Evolutionary conservation across 2,329 filamentous ascomycete genomes (phyloP).

Genomic region (Rutstroemia sp.): DNA sequence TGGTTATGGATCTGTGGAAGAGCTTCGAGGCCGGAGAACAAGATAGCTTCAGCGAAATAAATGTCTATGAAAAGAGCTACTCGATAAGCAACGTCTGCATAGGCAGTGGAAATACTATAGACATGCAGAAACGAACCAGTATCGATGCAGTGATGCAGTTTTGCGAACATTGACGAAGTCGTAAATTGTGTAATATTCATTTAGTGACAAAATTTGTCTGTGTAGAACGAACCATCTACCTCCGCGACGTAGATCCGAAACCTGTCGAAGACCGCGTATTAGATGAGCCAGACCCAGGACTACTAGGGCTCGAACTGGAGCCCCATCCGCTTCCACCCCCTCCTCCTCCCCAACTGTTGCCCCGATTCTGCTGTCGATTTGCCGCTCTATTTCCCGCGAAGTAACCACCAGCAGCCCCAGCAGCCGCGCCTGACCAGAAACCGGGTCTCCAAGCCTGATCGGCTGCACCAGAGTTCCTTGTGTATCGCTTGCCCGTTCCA

Average conservation of each 20-base stretch:
- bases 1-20: slow-evolving; percentile 3
- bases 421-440: slow-evolving; percentile 59
- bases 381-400: slow-evolving; percentile 61
- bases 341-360: slow-evolving; percentile 19
- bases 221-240: slow-evolving; percentile 31
- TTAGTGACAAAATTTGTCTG: background rate
- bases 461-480: slow-evolving; percentile 17
- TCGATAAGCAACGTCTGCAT: background rate
- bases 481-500: slow-evolving; percentile 16
- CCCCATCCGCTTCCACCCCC: slow-evolving; percentile 14
- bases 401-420: slow-evolving; percentile 64
- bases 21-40: background rate
- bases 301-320: slow-evolving; percentile 20
- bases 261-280: slow-evolving; percentile 59
- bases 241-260: slow-evolving; percentile 61
- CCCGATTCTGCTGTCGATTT: slow-evolving; percentile 25
- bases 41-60: slow-evolving; percentile 8
- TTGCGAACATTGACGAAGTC: no score
- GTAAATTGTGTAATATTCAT: background rate
- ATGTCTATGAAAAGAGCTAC: background rate
- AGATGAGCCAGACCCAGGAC: slow-evolving; percentile 26
- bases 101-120: background rate
- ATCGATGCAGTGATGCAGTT: background rate
- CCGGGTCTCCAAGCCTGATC: slow-evolving; percentile 59
- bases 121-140: background rate